Conservation (phyloP, 2,329 filamentous ascomycete species). For the Harringtonia aguacate region DNA sequence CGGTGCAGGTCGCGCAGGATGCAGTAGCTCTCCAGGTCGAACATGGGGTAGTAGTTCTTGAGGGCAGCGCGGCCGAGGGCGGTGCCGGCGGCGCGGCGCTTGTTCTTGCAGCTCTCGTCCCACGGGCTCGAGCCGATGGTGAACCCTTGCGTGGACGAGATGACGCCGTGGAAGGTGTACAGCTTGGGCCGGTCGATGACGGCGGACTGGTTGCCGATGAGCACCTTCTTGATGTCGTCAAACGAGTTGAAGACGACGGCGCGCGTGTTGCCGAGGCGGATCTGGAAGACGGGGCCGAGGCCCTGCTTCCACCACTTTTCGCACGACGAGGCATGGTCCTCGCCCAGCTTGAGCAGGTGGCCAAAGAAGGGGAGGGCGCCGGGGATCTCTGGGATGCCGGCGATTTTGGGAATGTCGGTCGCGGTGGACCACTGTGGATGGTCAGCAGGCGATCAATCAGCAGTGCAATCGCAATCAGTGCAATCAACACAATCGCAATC, state of each 20-base stretch:
- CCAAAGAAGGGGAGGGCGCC: conserved; percentile 49
- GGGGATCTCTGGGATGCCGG: conserved; percentile 49
- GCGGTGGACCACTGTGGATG: too few species aligned
- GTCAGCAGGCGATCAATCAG: too few species aligned
- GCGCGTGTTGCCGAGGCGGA: conserved; percentile 57
- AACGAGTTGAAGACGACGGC: conserved; percentile 74
- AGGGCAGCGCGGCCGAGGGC: conserved; percentile 60
- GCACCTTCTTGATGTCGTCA: conserved; percentile 61
- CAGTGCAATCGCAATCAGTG: too few species aligned
- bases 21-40: conserved; percentile 63
- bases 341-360: conserved; percentile 49
- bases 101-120: conserved; percentile 69
- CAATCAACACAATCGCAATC: too few species aligned
- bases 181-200: conserved; percentile 69
- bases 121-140: conserved; percentile 78
- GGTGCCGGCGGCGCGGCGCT: conserved; percentile 68
- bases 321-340: conserved; percentile 42
- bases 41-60: conserved; percentile 71
- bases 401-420: conserved; percentile 50
- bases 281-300: conserved; percentile 51
- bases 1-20: conserved; percentile 62
- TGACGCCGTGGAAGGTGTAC: conserved; percentile 73
- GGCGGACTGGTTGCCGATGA: conserved; percentile 69
- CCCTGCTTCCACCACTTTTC: conserved; percentile 49
- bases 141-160: conserved; percentile 67